phyloP scores from a whole-genome alignment of 495 filamentous ascomycete genomes.

The Hypoxylon trugodes region DNA sequence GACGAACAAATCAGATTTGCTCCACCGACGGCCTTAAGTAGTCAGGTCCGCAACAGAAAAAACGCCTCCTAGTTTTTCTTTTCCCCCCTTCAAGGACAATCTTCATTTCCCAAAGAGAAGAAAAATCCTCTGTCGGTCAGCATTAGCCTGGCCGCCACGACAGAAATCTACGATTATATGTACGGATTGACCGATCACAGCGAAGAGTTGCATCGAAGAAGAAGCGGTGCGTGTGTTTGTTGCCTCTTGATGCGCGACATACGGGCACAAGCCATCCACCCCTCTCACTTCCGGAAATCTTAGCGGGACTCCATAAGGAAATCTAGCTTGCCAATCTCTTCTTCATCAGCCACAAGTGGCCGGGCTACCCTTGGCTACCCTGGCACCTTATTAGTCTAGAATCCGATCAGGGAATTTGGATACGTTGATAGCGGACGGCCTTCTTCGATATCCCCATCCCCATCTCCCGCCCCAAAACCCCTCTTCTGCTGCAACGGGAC shows the following conservation, averaged over 20 bases:
- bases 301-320: constrained; percentile 10
- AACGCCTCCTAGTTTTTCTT: no score
- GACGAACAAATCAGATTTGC: constrained; percentile 34
- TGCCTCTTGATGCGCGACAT: constrained; percentile 41
- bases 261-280: constrained; percentile 36
- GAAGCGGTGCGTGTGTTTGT: constrained; percentile 34
- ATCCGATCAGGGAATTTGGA: constrained; percentile 23
- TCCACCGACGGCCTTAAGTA: constrained; percentile 41
- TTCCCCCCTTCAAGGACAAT: constrained; percentile 12
- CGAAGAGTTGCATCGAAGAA: constrained; percentile 32
- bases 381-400: constrained; percentile 18
- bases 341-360: constrained; percentile 31
- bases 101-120: background rate
- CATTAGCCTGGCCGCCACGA: constrained; percentile 5
- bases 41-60: constrained; percentile 25
- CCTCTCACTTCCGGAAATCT: constrained; percentile 32
- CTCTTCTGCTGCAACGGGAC: constrained; percentile 26
- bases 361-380: constrained; percentile 13
- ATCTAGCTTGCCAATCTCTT: background rate
- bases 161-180: constrained; percentile 23
- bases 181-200: constrained; percentile 33
- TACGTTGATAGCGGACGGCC: constrained; percentile 24
- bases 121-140: constrained; percentile 32
- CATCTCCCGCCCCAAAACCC: background rate
- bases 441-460: constrained; percentile 15